These are phyloP conservation scores for Candida michaelii DNA, from an alignment of 805 yeast genomes.

Conservation along the genomic window DNA sequence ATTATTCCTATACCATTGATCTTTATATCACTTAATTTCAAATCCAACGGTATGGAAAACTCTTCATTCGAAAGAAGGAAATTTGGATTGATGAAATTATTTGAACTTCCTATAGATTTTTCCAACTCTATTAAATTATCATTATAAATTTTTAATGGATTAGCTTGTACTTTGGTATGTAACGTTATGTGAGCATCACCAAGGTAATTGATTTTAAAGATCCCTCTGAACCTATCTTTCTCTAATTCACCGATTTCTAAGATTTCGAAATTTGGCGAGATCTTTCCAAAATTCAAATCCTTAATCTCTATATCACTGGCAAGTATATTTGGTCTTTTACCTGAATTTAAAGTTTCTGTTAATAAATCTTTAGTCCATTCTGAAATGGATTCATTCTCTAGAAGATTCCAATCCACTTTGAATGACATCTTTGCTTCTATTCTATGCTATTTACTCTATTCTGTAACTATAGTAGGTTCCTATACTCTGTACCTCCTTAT, in stretches of 20 bases:
- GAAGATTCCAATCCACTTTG: constrained; percentile 72
- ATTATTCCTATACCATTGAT: constrained; percentile 81
- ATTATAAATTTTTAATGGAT: constrained; percentile 70
- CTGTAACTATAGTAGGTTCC: too few species aligned
- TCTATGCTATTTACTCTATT: too few species aligned
- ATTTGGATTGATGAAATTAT: constrained; percentile 59
- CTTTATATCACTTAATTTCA: constrained; percentile 68
- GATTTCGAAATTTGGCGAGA: constrained; percentile 74
- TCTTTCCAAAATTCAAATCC: constrained; percentile 70
- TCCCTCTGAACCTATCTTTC: constrained; percentile 74
- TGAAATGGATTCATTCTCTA: constrained; percentile 63
- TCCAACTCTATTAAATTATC: constrained; percentile 40
- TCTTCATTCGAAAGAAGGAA: constrained; percentile 65
- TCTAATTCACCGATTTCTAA: constrained; percentile 82
- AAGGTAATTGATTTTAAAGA: constrained; percentile 70
- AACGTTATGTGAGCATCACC: constrained; percentile 78
- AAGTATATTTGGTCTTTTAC: constrained; percentile 66
- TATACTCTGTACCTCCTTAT: neutral
- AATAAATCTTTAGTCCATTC: constrained; percentile 63
- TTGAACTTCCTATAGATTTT: constrained; percentile 21
- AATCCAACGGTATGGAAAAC: constrained; percentile 75
- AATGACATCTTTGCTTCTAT: constrained; percentile 60
- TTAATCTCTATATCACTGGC: constrained; percentile 68
- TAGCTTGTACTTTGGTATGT: constrained; percentile 81
- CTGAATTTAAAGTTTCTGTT: constrained; percentile 72